Conservation (phyloP, 495 filamentous ascomycete genomes). For the Neurospora discreta region DNA sequence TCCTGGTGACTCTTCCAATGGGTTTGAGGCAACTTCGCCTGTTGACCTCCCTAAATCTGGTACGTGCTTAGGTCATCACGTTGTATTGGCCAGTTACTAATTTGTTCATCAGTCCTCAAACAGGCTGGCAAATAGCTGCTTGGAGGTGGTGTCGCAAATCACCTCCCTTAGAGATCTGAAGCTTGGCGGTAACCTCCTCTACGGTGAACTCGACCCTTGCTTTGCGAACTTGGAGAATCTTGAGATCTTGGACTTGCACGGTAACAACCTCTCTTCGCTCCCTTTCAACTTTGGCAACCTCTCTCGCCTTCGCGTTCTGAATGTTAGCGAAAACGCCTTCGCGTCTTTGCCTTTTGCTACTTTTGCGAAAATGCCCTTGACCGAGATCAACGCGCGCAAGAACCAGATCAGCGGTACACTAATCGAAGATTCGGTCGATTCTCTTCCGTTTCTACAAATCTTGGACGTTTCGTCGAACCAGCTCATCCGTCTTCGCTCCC, state of each 20-base stretch:
- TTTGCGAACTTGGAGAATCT: constrained; percentile 53
- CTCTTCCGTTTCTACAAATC: constrained; percentile 51
- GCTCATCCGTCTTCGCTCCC: constrained; percentile 38
- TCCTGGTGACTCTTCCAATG: constrained; percentile 56
- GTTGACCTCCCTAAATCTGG: constrained; percentile 72
- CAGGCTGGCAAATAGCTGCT: constrained; percentile 53
- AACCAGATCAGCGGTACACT: constrained; percentile 68
- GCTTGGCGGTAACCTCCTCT: constrained; percentile 65
- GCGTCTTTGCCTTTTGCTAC: constrained; percentile 55
- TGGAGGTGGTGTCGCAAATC: constrained; percentile 65
- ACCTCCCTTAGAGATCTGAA: constrained; percentile 63
- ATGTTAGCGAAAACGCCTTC: constrained; percentile 67
- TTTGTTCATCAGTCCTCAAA: constrained; percentile 57
- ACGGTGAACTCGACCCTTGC: constrained; percentile 47
- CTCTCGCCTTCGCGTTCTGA: constrained; percentile 56
- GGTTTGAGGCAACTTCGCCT: constrained; percentile 62
- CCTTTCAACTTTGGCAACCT: constrained; percentile 56
- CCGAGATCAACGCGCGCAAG: constrained; percentile 63
- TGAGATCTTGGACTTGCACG: constrained; percentile 69
- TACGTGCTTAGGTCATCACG: constrained; percentile 22
- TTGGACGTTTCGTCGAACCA: constrained; percentile 71
- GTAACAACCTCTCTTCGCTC: constrained; percentile 70
- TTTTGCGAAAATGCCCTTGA: constrained; percentile 55
- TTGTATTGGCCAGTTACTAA: constrained; percentile 1
- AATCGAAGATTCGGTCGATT: constrained; percentile 46